Evolutionary conservation across 371 early-diverging fungal species (phyloP).

Genomic region (Nematocida sp.): DNA sequence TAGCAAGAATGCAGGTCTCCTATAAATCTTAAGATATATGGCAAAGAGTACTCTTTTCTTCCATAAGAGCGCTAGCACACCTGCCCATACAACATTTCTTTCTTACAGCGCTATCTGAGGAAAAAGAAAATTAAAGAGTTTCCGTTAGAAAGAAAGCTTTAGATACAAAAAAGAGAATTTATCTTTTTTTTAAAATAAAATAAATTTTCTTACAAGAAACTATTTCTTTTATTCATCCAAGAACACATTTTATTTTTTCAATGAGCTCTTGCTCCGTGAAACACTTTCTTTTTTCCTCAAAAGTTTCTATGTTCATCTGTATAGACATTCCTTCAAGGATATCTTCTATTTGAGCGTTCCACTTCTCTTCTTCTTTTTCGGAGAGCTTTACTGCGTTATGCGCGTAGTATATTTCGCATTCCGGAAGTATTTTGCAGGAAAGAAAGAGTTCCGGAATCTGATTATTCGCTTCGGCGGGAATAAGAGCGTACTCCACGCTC

Average conservation of each 20-base stretch:
- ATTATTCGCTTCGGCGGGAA: slow-evolving; percentile 60
- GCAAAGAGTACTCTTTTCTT: too few relatives aligned
- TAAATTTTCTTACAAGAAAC: too few relatives aligned
- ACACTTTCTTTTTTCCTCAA: not conserved
- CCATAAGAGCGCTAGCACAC: too few relatives aligned
- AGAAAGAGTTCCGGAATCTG: slow-evolving; percentile 63
- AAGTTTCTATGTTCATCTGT: slow-evolving; percentile 2
- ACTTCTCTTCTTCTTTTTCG: slow-evolving; percentile 5
- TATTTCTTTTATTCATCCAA: not conserved
- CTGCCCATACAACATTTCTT: too few relatives aligned
- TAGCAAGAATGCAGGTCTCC: too few relatives aligned
- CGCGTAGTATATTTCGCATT: slow-evolving; percentile 50
- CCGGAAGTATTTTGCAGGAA: slow-evolving; percentile 47
- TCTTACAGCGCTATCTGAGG: too few relatives aligned
- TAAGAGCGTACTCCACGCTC: slow-evolving; percentile 27
- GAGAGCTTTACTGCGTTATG: slow-evolving; percentile 20
- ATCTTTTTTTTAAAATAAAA: too few relatives aligned
- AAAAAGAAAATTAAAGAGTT: too few relatives aligned
- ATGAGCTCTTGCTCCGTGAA: not conserved
- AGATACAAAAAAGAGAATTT: too few relatives aligned
- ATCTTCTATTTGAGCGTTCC: slow-evolving; percentile 47
- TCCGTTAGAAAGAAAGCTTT: too few relatives aligned
- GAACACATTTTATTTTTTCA: not conserved
- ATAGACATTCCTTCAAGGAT: slow-evolving; percentile 39
- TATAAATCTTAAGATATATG: too few relatives aligned